Conservation (phyloP, 805 yeast species). For the Suhomyces canberraensis region DNA sequence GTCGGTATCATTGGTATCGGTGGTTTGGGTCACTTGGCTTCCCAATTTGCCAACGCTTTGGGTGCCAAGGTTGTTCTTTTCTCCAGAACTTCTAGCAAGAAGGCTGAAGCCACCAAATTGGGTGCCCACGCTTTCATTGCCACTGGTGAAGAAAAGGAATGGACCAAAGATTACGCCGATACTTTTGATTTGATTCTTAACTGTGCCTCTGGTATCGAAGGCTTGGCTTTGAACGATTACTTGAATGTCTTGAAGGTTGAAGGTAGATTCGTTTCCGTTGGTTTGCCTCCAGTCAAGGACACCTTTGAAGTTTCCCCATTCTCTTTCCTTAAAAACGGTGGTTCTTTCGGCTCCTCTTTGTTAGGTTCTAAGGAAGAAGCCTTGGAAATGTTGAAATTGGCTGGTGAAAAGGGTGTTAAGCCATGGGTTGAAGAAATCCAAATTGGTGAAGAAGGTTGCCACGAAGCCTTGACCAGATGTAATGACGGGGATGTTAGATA, state of each 20-base stretch:
- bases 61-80: constrained; percentile 60
- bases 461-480: constrained; percentile 53
- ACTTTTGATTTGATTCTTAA: constrained; percentile 51
- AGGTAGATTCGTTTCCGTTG: constrained; percentile 61
- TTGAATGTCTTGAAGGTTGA: constrained; percentile 52
- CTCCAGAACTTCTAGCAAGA: constrained; percentile 49
- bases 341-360: constrained; percentile 55
- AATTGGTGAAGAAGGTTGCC: constrained; percentile 50
- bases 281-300: constrained; percentile 53
- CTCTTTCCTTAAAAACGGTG: constrained; percentile 49
- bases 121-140: constrained; percentile 57
- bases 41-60: constrained; percentile 54
- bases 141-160: constrained; percentile 46
- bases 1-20: constrained; percentile 58
- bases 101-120: constrained; percentile 44
- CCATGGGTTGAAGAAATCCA: constrained; percentile 65
- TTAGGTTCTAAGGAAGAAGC: constrained; percentile 65
- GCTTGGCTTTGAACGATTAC: constrained; percentile 48
- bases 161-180: constrained; percentile 31
- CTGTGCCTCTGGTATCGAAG: constrained; percentile 50
- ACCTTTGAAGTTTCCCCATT: constrained; percentile 47
- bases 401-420: constrained; percentile 53
- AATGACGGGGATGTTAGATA: constrained; percentile 57
- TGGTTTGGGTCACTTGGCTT: constrained; percentile 56
- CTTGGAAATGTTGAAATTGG: constrained; percentile 60